These are phyloP conservation scores for Lasiodiplodia hormozganensis DNA, from an alignment of 2,329 filamentous ascomycete species.

Conservation along the genomic window DNA sequence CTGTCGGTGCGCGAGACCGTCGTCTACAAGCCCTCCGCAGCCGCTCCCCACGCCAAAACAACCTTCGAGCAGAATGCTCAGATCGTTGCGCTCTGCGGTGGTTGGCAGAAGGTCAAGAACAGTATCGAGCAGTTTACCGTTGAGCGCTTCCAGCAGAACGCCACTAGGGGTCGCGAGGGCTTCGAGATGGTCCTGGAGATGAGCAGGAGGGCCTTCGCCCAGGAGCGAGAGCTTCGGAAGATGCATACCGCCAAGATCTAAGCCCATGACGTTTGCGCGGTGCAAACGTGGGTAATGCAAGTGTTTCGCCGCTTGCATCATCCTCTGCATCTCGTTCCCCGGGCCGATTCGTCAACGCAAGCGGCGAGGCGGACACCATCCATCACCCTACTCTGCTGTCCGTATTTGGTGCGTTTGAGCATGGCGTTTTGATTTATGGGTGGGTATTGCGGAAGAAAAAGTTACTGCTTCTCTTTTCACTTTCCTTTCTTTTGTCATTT, in stretches of 20 bases:
- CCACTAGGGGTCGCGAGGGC: conserved; percentile 85
- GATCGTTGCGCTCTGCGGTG: conserved; percentile 92
- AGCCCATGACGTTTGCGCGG: conserved; percentile 6
- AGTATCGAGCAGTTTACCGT: conserved; percentile 93
- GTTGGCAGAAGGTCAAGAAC: conserved; percentile 97
- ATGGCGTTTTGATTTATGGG: conserved; percentile 12
- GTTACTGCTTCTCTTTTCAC: conserved; percentile 6
- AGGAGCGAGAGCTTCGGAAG: conserved; percentile 74
- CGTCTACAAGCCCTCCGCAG: conserved; percentile 71
- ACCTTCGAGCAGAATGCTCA: conserved; percentile 88
- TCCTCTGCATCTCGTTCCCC: not conserved
- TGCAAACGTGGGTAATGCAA: not conserved
- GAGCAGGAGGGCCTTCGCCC: conserved; percentile 87
- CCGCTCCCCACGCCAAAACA: conserved; percentile 65
- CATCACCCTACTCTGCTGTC: not conserved
- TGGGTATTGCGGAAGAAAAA: conserved; percentile 15
- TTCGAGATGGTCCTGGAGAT: conserved; percentile 95
- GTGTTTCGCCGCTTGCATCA: conserved; percentile 19
- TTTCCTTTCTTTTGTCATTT: conserved; percentile 1
- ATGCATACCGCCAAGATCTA: conserved; percentile 43
- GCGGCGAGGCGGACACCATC: not conserved
- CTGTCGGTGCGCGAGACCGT: conserved; percentile 94
- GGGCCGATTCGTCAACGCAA: conserved; percentile 8
- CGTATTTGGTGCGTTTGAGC: conserved; percentile 19
- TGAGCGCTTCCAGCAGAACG: conserved; percentile 89